Base-by-base conservation (phyloP, 495 filamentous ascomycete species). In the Neurospora sp. region DNA sequence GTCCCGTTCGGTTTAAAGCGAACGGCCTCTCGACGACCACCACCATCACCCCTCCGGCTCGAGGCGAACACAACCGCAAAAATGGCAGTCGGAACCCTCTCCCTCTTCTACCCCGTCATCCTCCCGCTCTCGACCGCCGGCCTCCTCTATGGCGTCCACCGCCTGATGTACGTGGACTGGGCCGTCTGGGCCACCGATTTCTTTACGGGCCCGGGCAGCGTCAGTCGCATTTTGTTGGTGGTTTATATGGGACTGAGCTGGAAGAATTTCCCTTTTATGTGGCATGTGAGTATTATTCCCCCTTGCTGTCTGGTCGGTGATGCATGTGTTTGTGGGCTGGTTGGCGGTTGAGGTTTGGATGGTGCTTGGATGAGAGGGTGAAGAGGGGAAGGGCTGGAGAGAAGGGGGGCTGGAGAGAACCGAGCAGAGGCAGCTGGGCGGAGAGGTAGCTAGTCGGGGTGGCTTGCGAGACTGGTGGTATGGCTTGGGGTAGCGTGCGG, bases 251-350 rank as follows among this genome's bases (percentile, higher is more conserved):
- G 90, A 1, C 74, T 85, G 12, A 92, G 93, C 77, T 82, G 90
- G 84, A 94, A 94, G 85, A 91, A 84, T 73, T 68, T 93, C n/a
- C 92, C 92, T 0, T 80, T 90, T n/a, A 85, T 87, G 14, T 94
- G 92, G 92, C 91, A 92, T 78, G 91, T 92, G 84, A 44, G 88
- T 82, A 7, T 31, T 82, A 7, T 31, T 31, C 27, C 0, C 27
- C 27, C 3, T 31, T 31, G 27, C 27, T 31, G 27, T 31, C 27
- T 31, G 27, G 22, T 22, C 22, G 22, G 22, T 22, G 22, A 22
- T 22, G 22, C 22, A 22, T 31, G 27, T 31, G 27, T 31, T 31
- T 31, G 3, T 31, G 27, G 27, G 27, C 3, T 31, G 27, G 27
- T 31, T 31, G 27, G 27, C 27, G 27, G 27, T 31, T 31, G 27